These are phyloP conservation scores for Marvania coccoides DNA, from an alignment of 139 green algal genomes.

Conservation along the genomic window DNA sequence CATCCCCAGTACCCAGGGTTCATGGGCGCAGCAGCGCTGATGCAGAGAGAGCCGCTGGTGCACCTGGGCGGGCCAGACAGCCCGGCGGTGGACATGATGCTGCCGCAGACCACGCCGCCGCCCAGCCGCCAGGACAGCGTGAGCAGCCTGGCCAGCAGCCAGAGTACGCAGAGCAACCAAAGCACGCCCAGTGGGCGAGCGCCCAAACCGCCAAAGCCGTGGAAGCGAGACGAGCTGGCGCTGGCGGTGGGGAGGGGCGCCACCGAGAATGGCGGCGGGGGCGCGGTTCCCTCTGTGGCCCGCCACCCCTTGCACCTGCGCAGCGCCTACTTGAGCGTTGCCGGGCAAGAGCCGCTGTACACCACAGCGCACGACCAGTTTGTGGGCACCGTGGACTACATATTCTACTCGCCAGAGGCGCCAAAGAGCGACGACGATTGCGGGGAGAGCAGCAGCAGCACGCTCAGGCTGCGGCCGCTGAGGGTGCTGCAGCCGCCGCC, in stretches of 20 bases:
- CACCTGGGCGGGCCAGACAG: background rate
- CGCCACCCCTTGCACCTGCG: background rate
- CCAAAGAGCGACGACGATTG: background rate
- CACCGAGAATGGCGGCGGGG: background rate
- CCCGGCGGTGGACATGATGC: background rate
- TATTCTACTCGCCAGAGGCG: slow-evolving; percentile 41
- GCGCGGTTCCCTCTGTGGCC: background rate
- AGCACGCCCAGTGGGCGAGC: background rate
- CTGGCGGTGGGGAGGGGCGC: background rate
- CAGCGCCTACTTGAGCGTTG: slow-evolving; percentile 16
- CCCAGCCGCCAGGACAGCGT: background rate
- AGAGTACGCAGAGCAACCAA: background rate
- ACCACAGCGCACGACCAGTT: slow-evolving; percentile 34
- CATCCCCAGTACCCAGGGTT: no score
- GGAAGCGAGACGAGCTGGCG: slow-evolving; percentile 13
- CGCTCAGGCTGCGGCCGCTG: slow-evolving; percentile 31
- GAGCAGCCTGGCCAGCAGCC: background rate
- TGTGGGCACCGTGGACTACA: slow-evolving; percentile 70
- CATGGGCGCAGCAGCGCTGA: background rate
- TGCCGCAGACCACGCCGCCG: background rate
- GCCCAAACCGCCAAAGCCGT: background rate
- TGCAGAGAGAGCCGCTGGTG: background rate
- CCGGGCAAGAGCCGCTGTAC: slow-evolving; percentile 39
- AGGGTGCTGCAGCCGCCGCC: slow-evolving; percentile 44
- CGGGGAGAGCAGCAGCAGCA: background rate